Conservation (phyloP, 164 flowering plant species). For the Umbilicus rupestris region DNA sequence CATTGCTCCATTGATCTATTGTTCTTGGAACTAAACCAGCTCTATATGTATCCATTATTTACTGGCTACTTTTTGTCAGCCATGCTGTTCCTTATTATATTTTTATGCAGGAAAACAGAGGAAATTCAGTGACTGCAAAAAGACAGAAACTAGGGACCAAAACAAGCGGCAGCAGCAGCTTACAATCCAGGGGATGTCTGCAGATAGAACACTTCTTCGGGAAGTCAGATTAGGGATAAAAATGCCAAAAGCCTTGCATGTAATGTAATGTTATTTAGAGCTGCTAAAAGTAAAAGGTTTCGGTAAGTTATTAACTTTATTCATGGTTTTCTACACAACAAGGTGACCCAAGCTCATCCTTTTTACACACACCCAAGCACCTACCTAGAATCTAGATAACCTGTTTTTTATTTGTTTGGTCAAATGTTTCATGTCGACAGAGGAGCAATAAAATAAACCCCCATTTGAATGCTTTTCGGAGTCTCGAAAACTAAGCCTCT, state of each 20-base stretch:
- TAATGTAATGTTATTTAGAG: neutral
- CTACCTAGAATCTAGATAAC: neutral
- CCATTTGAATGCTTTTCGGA: neutral
- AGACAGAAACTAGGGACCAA: slow-evolving; percentile 43
- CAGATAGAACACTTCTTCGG: slow-evolving; percentile 76
- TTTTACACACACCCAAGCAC: neutral
- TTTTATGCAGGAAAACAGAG: slow-evolving; percentile 35
- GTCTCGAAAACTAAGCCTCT: neutral
- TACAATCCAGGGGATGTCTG: slow-evolving; percentile 44
- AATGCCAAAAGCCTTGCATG: neutral
- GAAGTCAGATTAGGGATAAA: slow-evolving; percentile 19
- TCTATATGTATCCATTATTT: neutral
- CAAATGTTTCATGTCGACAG: neutral
- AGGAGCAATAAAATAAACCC: neutral
- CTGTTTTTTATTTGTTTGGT: neutral
- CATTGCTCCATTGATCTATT: neutral
- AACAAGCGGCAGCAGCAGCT: slow-evolving; percentile 25
- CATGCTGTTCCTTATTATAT: neutral
- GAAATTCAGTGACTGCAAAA: slow-evolving; percentile 28
- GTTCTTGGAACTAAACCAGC: neutral
- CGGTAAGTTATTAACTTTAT: too few relatives aligned
- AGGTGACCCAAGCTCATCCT: neutral
- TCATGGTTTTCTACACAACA: too few relatives aligned
- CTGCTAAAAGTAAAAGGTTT: too few relatives aligned
- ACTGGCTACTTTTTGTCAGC: neutral